Percentiles rank a stretch among this genome's conserved stretches.
phyloP scores from a whole-genome alignment of 2,329 filamentous ascomycete species.

The Biscogniauxia sp. region DNA sequence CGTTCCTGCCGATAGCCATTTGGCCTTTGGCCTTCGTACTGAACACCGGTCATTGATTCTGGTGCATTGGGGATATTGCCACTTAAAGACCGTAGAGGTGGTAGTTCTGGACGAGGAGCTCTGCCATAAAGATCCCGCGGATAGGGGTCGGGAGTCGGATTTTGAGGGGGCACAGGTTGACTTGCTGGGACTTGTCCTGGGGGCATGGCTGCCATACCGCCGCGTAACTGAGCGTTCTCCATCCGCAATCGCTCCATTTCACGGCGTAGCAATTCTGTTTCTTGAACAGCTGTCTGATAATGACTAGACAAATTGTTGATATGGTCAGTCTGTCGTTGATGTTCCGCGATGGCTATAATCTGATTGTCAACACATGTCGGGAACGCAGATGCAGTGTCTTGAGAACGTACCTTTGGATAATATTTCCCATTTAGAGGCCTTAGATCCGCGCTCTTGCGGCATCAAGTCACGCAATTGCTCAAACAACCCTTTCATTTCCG shows the following conservation, averaged over 20 bases:
- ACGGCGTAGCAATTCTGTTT: conserved; percentile 48
- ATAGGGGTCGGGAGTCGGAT: conserved; percentile 31
- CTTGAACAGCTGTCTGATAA: conserved; percentile 40
- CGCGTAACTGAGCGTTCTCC: conserved; percentile 48
- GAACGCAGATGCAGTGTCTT: background rate
- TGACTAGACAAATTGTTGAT: conserved; percentile 48
- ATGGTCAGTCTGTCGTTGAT: conserved; percentile 52
- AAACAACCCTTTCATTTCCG: conserved; percentile 86
- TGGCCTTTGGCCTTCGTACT: conserved; percentile 53
- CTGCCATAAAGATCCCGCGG: conserved; percentile 28
- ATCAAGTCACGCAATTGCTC: conserved; percentile 76
- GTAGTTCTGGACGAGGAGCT: conserved; percentile 47
- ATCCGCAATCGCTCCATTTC: conserved; percentile 47
- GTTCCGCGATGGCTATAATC: conserved; percentile 58
- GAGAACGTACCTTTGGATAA: conserved; percentile 71
- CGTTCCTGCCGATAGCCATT: conserved; percentile 46
- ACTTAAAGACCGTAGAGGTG: conserved; percentile 54
- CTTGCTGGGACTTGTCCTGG: conserved; percentile 21
- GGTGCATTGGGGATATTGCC: conserved; percentile 43
- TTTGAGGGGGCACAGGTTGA: conserved; percentile 28
- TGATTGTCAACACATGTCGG: conserved; percentile 5
- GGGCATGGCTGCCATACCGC: conserved; percentile 23
- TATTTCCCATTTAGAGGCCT: conserved; percentile 89
- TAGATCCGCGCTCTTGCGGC: conserved; percentile 77
- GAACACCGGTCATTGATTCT: conserved; percentile 65